Evolutionary conservation across 495 filamentous ascomycete species (phyloP), one percentile per base, ranked within the genome.

Genomic region (Podospora appendiculata): DNA sequence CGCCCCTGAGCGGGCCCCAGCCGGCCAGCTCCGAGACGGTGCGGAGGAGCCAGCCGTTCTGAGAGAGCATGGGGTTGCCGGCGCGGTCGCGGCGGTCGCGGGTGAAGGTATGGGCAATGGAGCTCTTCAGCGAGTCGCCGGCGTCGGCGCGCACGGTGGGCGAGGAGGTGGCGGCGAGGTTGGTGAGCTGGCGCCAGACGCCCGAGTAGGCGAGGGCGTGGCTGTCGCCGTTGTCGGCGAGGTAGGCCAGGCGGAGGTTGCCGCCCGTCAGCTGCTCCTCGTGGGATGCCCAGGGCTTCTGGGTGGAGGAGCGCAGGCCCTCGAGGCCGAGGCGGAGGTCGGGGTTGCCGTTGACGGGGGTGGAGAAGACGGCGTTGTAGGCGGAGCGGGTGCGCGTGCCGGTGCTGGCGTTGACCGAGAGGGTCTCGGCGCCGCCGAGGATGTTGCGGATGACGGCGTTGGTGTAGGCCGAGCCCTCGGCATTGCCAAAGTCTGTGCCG

Each of bases 361-460:
- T 79, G 40, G 87, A 81, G 54, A 97, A 90, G 51, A 77, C 81
- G 50, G 87, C 85, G 58, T 87, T 85, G 70, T 96, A 97, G 25
- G 91, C 85, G 12, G 89, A 90, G 35, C 90, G 76, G 12, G 93
- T 96, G 32, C 93, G 79, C 35, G 90, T 96, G 25, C 93, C 93
- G 32, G 90, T 68, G 1, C 88, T 87, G 13, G 89, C 91, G 61
- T 93, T 89, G 43, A 94, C 66, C 5, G 73, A 75, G 50, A 97
- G 67, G n/a, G 81, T 83, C 70, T 98, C 93, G 13, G 93, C 91
- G 25, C 94, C 94, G 39, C 93, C 93, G 61, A 97, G 91, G 41
- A 98, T 79, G 70, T 98, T 98, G 45, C 94, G 85, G 67, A 87
- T 82, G 11, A 88, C 76, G 32, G 87, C 76, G 50, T 91, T 88